Conservation (phyloP, 2,329 filamentous ascomycete genomes). For the Xylaria sp. region DNA sequence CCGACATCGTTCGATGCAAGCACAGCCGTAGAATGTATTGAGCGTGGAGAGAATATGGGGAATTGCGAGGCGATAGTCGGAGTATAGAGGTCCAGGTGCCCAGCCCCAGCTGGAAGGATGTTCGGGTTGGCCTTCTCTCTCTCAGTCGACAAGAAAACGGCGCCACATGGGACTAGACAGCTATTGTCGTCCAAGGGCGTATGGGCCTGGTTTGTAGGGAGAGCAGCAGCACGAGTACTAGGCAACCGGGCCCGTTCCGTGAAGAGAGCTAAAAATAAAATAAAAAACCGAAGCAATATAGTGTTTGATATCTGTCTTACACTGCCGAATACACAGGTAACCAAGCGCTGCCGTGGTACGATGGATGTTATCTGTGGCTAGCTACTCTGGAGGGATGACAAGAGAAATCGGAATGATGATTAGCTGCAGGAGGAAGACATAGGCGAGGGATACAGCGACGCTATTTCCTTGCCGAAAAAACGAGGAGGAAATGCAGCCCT, state of each 20-base stretch:
- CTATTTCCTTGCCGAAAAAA: neutral
- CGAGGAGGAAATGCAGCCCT: neutral
- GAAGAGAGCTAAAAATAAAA: neutral
- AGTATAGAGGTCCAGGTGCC: neutral
- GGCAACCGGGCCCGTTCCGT: neutral
- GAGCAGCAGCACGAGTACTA: neutral
- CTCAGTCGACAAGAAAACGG: neutral
- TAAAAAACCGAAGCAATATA: neutral
- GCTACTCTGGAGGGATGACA: neutral
- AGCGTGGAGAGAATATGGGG: neutral
- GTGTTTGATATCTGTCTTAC: constrained; percentile 1
- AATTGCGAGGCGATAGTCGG: neutral
- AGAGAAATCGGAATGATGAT: neutral
- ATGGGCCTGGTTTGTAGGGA: neutral
- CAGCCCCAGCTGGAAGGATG: neutral
- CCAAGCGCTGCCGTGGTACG: neutral
- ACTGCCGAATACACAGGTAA: neutral
- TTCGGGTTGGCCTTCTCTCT: neutral
- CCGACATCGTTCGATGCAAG: constrained; percentile 49
- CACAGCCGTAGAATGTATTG: neutral
- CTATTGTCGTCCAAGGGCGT: neutral
- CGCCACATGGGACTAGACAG: neutral
- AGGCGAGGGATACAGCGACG: neutral
- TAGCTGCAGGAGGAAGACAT: neutral
- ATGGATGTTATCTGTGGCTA: neutral